A percentile compares a stretch with the other conserved stretches of the same genome.
Evolutionary conservation across 2,329 filamentous ascomycete genomes (phyloP).

Genomic region (Penicillium brasilianum): DNA sequence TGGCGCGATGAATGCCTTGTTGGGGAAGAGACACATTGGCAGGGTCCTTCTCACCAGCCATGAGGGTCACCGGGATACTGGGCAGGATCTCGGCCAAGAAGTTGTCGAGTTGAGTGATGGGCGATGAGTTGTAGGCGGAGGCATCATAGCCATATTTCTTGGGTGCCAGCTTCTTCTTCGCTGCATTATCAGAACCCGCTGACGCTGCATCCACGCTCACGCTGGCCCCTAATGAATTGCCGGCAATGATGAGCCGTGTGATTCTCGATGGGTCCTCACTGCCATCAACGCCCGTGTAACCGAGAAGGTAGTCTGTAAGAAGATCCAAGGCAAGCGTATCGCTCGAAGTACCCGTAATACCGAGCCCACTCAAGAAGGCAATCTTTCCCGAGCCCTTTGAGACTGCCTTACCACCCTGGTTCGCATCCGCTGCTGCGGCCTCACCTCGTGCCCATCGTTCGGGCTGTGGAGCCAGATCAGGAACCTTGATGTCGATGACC

Average conservation of each 20-base stretch:
- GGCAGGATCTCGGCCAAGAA: slow-evolving; percentile 83
- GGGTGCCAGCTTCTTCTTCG: slow-evolving; percentile 54
- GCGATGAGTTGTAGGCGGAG: slow-evolving; percentile 82
- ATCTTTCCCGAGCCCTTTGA: slow-evolving; percentile 65
- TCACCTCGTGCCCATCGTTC: slow-evolving; percentile 73
- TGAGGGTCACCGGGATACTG: slow-evolving; percentile 82
- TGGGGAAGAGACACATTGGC: slow-evolving; percentile 90
- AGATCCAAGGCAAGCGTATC: slow-evolving; percentile 78
- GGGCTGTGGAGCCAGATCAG: slow-evolving; percentile 82
- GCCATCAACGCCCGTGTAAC: slow-evolving; percentile 67
- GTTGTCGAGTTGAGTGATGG: slow-evolving; percentile 80
- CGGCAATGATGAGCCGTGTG: slow-evolving; percentile 85
- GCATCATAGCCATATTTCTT: slow-evolving; percentile 97
- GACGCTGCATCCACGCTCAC: slow-evolving; percentile 41
- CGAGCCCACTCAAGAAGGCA: slow-evolving; percentile 86
- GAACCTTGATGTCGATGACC: slow-evolving; percentile 85
- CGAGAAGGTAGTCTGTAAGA: slow-evolving; percentile 83
- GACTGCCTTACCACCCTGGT: slow-evolving; percentile 49
- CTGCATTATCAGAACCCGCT: slow-evolving; percentile 42
- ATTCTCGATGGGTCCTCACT: slow-evolving; percentile 62
- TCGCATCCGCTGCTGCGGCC: slow-evolving; percentile 16
- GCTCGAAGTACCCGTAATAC: slow-evolving; percentile 76
- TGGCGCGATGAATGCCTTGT: slow-evolving; percentile 88
- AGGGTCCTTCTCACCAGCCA: slow-evolving; percentile 83
- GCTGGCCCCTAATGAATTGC: slow-evolving; percentile 73